A percentile compares a stretch with the other conserved stretches of the same genome.
These are phyloP conservation scores for Pouteria campechiana DNA, from an alignment of 179 eudicot species.

Conservation along the genomic window DNA sequence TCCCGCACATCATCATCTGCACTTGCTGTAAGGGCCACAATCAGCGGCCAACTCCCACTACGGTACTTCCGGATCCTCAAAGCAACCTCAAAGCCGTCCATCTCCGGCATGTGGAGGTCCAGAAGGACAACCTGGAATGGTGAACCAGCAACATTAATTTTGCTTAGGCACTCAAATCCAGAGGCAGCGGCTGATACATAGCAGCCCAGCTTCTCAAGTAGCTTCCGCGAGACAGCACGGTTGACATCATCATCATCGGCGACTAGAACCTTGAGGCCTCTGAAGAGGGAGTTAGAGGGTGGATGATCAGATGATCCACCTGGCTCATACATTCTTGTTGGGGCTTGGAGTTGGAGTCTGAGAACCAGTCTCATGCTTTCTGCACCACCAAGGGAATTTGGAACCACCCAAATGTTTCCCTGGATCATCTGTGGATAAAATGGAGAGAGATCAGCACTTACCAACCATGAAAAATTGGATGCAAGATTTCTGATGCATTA, in stretches of 20 bases:
- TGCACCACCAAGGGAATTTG: conserved; percentile 53
- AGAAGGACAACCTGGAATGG: conserved; percentile 43
- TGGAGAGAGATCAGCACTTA: background rate
- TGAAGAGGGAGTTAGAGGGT: conserved; percentile 22
- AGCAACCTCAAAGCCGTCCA: conserved; percentile 61
- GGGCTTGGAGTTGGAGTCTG: conserved; percentile 44
- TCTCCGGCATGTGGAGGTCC: conserved; percentile 60
- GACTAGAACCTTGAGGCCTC: conserved; percentile 56
- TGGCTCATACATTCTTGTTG: conserved; percentile 32
- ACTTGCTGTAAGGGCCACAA: conserved; percentile 45
- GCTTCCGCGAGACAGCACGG: conserved; percentile 53
- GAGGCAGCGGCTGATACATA: conserved; percentile 42
- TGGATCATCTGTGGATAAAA: conserved; percentile 61
- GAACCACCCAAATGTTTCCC: conserved; percentile 74
- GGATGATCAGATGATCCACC: conserved; percentile 31
- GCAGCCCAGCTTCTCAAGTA: conserved; percentile 76
- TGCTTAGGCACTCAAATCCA: conserved; percentile 56
- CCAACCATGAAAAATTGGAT: too few relatives aligned
- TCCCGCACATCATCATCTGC: conserved; percentile 45
- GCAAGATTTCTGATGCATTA: too few relatives aligned
- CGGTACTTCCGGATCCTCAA: conserved; percentile 42
- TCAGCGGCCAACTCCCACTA: conserved; percentile 65
- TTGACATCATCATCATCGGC: conserved; percentile 70
- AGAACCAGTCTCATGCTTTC: conserved; percentile 70
- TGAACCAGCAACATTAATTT: conserved; percentile 29